Conservation (phyloP, 352 stramenopile species). For the Blastocystis sp. region DNA sequence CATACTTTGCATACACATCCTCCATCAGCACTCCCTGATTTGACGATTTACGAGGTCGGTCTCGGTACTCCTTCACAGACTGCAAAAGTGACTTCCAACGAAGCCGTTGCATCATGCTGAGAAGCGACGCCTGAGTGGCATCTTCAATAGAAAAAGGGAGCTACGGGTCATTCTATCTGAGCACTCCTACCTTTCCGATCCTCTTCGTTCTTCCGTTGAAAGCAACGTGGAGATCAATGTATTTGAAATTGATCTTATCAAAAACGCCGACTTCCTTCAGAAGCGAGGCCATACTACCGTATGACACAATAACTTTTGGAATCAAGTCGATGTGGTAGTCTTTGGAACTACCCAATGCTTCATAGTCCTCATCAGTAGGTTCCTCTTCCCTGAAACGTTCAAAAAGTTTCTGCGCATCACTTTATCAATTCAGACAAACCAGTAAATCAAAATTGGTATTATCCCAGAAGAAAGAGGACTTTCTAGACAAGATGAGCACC, state of each 20-base stretch:
- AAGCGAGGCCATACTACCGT: conserved; percentile 69
- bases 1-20: conserved; percentile 93
- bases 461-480: conserved; percentile 8
- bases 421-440: not conserved
- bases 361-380: conserved; percentile 67
- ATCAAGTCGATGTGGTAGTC: conserved; percentile 99
- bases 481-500: conserved; percentile 83
- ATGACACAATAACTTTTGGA: conserved; percentile 99
- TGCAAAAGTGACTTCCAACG: conserved; percentile 92
- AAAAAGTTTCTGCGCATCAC: conserved; percentile 77
- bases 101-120: conserved; percentile 98
- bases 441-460: conserved; percentile 40
- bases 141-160: conserved; percentile 92
- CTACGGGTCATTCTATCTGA: conserved; percentile 96
- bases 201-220: conserved; percentile 93
- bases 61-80: conserved; percentile 75
- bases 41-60: conserved; percentile 30
- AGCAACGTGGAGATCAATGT: not conserved
- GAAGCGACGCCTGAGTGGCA: conserved; percentile 86
- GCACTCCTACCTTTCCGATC: conserved; percentile 92
- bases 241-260: not conserved
- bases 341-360: conserved; percentile 84
- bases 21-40: conserved; percentile 85
- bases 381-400: conserved; percentile 70
- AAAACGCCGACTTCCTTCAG: not conserved